phyloP scores from a whole-genome alignment of 495 filamentous ascomycete species.

The Penicillium paradoxum region DNA sequence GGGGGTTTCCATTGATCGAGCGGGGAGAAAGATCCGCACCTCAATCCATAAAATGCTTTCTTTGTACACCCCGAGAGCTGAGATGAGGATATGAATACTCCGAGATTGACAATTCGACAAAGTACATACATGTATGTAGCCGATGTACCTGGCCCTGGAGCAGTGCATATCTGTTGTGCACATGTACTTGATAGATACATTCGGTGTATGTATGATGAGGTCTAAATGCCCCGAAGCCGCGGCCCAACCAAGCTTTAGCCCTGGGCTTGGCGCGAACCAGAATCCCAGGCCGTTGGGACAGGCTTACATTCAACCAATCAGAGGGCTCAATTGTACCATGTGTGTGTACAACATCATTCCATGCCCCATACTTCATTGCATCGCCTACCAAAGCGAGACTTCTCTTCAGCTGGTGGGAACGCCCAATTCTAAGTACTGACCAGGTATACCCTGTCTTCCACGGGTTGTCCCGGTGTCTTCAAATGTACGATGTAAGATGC shows the following conservation, averaged over 20 bases:
- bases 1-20: too few species aligned
- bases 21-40: too few species aligned
- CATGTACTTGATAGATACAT: too few species aligned
- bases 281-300: neutral
- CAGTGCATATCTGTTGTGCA: too few species aligned
- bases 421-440: neutral
- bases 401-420: neutral
- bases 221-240: too few species aligned
- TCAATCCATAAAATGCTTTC: neutral
- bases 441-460: neutral
- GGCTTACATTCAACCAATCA: neutral
- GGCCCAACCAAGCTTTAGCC: neutral
- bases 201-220: too few species aligned
- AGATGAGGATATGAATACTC: neutral
- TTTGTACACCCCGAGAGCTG: neutral
- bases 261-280: neutral
- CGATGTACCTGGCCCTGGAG: too few species aligned
- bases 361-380: neutral
- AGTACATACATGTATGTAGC: too few species aligned
- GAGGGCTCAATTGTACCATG: neutral
- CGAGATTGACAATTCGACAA: neutral
- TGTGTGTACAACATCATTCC: neutral
- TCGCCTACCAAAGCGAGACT: neutral
- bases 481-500: neutral
- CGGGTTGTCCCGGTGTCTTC: neutral